A percentile compares a stretch with the other conserved stretches of the same genome.
Conservation (phyloP, 2,329 filamentous ascomycete genomes). For the Pyricularia pennisetigena region DNA sequence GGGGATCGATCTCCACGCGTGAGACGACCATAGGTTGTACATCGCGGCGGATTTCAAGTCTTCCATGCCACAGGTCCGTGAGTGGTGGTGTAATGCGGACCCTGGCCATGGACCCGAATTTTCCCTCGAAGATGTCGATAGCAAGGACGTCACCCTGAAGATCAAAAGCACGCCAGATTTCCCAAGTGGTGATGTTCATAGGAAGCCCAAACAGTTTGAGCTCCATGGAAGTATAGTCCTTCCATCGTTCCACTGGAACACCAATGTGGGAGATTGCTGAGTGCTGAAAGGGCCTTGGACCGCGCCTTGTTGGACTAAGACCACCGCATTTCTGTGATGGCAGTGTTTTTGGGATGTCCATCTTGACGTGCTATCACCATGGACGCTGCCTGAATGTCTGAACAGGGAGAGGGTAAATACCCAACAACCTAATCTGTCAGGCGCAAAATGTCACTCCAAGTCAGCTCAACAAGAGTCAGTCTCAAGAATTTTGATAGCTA, state of each 20-base stretch:
- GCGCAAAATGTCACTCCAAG: background rate
- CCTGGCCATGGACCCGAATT: conserved; percentile 24
- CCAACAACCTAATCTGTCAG: background rate
- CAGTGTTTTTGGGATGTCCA: background rate
- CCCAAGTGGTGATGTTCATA: conserved; percentile 22
- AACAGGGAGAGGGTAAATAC: background rate
- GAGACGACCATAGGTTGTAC: conserved; percentile 5
- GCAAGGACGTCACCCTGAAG: conserved; percentile 11
- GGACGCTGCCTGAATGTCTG: background rate
- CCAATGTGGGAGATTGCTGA: background rate
- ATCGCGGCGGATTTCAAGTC: conserved; percentile 35
- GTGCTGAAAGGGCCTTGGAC: background rate
- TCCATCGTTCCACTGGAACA: conserved; percentile 1
- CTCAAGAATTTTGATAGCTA: background rate
- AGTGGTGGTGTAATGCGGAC: conserved; percentile 52
- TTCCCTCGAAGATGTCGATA: conserved; percentile 45
- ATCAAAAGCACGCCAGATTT: conserved; percentile 41
- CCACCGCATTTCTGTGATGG: background rate
- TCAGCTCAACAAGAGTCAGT: background rate
- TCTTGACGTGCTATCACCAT: background rate
- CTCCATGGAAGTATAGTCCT: conserved; percentile 1
- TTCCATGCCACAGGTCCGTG: conserved; percentile 10
- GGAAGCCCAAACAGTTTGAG: conserved; percentile 25
- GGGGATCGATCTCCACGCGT: conserved; percentile 5
- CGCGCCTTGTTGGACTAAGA: background rate